phyloP scores from a whole-genome alignment of 495 filamentous ascomycete genomes.

The Trichoderma parareesei region DNA sequence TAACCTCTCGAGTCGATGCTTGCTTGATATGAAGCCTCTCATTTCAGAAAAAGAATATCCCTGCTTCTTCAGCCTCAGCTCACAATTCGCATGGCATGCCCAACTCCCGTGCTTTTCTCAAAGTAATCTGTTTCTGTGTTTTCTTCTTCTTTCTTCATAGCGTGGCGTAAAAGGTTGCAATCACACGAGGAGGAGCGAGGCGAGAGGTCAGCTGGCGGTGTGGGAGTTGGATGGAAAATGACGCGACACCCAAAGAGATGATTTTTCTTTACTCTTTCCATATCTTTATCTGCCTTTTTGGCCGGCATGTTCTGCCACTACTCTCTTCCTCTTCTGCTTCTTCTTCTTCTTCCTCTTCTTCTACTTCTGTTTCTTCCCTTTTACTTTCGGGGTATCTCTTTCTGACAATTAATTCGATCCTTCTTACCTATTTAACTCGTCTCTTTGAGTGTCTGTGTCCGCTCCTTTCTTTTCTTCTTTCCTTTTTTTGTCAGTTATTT shows the following conservation, averaged over 20 bases:
- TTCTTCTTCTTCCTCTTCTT: neutral
- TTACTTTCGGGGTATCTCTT: neutral
- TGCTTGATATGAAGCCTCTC: neutral
- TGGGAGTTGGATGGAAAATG: neutral
- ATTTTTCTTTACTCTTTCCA: neutral
- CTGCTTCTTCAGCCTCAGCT: neutral
- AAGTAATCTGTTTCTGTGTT: neutral
- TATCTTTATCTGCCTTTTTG: neutral
- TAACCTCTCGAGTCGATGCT: neutral
- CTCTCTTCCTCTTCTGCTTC: neutral
- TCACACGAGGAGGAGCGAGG: neutral
- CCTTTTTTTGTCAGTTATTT: neutral
- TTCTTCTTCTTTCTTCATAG: neutral
- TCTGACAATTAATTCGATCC: constrained; percentile 1
- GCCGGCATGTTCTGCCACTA: neutral
- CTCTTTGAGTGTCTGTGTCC: neutral
- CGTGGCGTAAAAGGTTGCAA: neutral
- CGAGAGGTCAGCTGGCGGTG: constrained; percentile 5
- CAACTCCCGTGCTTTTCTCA: neutral
- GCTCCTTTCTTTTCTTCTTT: no score
- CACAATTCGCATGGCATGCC: neutral
- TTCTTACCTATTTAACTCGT: neutral
- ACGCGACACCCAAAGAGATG: neutral
- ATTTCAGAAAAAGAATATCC: neutral
- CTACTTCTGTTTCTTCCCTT: neutral